phyloP scores from a whole-genome alignment of 139 green algal genomes.

The Edaphochlamys debaryana region DNA sequence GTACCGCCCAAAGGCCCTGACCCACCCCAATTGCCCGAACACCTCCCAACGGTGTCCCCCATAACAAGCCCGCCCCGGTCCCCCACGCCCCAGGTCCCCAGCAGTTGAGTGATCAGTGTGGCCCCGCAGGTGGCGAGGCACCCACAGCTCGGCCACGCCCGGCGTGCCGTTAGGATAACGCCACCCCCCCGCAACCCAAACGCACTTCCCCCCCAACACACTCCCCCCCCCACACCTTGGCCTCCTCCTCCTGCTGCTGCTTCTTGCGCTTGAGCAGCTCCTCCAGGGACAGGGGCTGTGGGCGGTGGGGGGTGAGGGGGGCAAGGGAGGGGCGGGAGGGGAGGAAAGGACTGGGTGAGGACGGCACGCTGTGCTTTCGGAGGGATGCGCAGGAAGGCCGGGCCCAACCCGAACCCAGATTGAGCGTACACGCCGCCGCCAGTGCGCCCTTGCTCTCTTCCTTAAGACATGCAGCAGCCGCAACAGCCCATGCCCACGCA shows the following conservation, averaged over 20 bases:
- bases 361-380: background rate
- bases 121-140: no score
- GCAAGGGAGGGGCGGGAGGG: background rate
- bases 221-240: conserved; percentile 65
- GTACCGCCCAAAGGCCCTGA: no score
- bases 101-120: no score
- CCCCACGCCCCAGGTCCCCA: no score
- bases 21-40: no score
- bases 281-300: conserved; percentile 90
- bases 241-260: conserved; percentile 74
- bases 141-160: no score
- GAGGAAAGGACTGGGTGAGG: background rate
- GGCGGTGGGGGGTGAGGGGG: background rate
- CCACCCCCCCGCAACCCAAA: no score
- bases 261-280: conserved; percentile 89
- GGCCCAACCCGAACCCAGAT: background rate
- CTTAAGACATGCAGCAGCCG: background rate
- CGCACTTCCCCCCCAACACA: background rate
- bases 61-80: no score
- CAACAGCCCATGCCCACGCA: background rate
- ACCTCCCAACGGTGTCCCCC: no score
- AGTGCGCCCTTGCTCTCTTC: no score
- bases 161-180: no score
- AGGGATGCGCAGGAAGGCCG: background rate
- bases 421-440: background rate